These are phyloP conservation scores for Orbilia brochopaga DNA, from an alignment of 2,329 filamentous ascomycete genomes.

Conservation along the genomic window DNA sequence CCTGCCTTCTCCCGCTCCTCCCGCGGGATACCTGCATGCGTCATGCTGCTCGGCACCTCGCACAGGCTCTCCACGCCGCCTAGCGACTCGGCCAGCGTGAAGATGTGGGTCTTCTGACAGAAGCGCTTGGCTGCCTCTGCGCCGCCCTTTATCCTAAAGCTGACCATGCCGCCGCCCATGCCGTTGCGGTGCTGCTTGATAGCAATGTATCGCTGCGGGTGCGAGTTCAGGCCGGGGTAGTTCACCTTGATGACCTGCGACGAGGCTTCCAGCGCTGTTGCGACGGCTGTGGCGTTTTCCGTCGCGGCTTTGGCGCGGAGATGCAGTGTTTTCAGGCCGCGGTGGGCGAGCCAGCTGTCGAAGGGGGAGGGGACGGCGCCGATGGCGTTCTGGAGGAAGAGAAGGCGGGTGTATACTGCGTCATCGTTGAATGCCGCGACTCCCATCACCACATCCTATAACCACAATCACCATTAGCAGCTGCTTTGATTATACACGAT, in stretches of 20 bases:
- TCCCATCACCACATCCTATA: constrained; percentile 90
- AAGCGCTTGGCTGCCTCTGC: constrained; percentile 85
- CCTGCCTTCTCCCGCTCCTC: constrained; percentile 90
- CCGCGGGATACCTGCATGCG: constrained; percentile 89
- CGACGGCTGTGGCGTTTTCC: constrained; percentile 79
- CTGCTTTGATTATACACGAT: too few relatives aligned
- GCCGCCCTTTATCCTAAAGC: constrained; percentile 90
- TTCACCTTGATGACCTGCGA: constrained; percentile 87
- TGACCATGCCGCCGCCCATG: constrained; percentile 96
- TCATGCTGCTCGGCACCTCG: constrained; percentile 95
- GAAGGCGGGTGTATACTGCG: constrained; percentile 74
- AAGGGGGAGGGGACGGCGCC: constrained; percentile 93
- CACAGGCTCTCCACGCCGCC: constrained; percentile 91
- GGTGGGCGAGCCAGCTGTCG: constrained; percentile 97
- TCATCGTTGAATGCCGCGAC: constrained; percentile 93
- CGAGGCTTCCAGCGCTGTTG: constrained; percentile 76
- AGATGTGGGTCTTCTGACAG: constrained; percentile 86
- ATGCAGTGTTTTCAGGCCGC: constrained; percentile 95
- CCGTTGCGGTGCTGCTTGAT: constrained; percentile 89
- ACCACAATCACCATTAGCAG: constrained; percentile 39
- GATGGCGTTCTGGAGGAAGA: constrained; percentile 96
- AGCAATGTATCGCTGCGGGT: constrained; percentile 84
- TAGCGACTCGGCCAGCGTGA: constrained; percentile 89
- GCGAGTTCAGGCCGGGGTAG: constrained; percentile 88
- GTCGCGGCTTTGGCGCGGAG: constrained; percentile 85